phyloP scores from a whole-genome alignment of 2,329 filamentous ascomycete genomes.

The Aspergillus texensis region DNA sequence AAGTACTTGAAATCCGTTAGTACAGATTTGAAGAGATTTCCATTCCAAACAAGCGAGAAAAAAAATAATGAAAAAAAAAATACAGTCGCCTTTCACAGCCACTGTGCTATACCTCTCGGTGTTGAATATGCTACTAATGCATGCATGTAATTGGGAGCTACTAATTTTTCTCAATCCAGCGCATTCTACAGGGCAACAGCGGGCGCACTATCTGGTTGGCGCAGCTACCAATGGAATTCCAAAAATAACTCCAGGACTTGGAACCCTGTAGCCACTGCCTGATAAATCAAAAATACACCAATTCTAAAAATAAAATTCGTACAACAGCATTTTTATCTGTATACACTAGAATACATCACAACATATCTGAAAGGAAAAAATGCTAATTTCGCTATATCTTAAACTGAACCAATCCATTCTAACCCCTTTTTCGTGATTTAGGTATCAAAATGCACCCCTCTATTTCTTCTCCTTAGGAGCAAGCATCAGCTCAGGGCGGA shows the following conservation, averaged over 20 bases:
- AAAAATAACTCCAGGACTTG: neutral
- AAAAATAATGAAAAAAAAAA: neutral
- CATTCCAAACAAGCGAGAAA: neutral
- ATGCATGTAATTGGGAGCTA: neutral
- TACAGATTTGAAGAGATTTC: neutral
- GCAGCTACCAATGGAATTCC: neutral
- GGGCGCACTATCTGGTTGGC: neutral
- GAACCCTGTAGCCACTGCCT: neutral
- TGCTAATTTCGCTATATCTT: constrained; percentile 20
- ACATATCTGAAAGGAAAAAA: neutral
- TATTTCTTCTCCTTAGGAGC: constrained; percentile 72
- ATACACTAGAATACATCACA: neutral
- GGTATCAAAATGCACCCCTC: constrained; percentile 13
- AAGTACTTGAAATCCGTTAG: neutral
- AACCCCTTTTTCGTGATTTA: neutral
- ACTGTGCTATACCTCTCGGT: neutral
- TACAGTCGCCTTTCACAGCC: neutral
- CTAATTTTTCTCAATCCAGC: neutral
- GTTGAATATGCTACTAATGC: neutral
- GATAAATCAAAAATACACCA: too few species aligned
- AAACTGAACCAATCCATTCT: constrained; percentile 13
- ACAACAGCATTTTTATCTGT: neutral
- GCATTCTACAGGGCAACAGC: neutral
- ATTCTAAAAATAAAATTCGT: constrained; percentile 3
- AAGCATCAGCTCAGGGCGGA: constrained; percentile 94